Evolutionary conservation across 2,329 filamentous ascomycete species (phyloP), one percentile per base, ranked within the genome.

Genomic region (Periconia sp.): DNA sequence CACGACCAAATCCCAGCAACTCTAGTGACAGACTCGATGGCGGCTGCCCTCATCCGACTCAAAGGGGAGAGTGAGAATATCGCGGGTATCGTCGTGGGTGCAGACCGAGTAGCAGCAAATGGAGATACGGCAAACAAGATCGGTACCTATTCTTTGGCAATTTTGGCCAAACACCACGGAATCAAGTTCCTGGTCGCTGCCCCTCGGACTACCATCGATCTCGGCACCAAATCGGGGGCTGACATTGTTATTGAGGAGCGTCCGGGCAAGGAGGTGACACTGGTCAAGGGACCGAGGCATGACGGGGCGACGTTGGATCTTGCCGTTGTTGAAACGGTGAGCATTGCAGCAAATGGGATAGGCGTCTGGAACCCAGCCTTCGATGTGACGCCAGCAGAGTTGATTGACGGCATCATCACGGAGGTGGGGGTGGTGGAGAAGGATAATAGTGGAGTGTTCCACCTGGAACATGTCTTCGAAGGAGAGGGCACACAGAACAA

Each of bases 71-170:
- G 81, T 37, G 82, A 86, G 68, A 86, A 87, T 65, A 90, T 99
- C 55, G 83, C 85, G 6, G 93, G 92, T 6, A 90, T 99, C 48
- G 88, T 99, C 30, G 94, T 99, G 0, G 94, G 94, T 27, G 94
- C 94, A 2, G 94, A 99, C 73, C 86, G 94, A 52, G 94, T 99
- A 14, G 94, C 93, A 31, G 90, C 92, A 47, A 99, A 99, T 66
- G 94, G 94, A 30, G 94, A 99, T 76, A 97, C 94, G 0, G 94
- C 94, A 52, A 99, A 99, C 79, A 99, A 99, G 79, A 95, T 99
- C 57, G 94, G 94, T 48, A 99, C 94, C 0, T 97, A 99, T 72
- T 84, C 88, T 50, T 82, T 99, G 3, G 92, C 94, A 3, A 92
- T 97, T n/a, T 82, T 96, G 30, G 94, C 94, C 19, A 87, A 83